Conservation (phyloP, 768 basidiomycete genomes). For the Erythrobasidium yunnanense region DNA sequence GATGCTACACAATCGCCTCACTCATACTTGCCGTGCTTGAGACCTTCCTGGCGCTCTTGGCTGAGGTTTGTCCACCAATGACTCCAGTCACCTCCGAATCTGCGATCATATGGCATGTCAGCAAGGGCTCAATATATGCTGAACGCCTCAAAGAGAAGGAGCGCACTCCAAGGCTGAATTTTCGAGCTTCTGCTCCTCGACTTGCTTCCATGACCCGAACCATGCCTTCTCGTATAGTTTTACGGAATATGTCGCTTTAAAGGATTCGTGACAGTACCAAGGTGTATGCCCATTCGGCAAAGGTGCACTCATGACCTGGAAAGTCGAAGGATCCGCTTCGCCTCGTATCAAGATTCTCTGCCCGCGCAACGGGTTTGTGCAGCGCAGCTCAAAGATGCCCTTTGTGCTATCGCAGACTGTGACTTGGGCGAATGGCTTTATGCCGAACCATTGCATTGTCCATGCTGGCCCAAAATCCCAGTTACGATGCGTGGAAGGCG, state of each 20-base stretch:
- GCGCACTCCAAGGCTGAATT: slow-evolving; percentile 12
- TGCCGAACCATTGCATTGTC: neutral
- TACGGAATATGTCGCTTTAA: neutral
- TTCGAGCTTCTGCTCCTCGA: neutral
- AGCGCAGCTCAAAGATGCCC: neutral
- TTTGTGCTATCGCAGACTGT: neutral
- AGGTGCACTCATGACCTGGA: slow-evolving; percentile 7
- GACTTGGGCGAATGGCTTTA: neutral
- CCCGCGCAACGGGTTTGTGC: slow-evolving; percentile 19
- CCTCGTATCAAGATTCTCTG: neutral
- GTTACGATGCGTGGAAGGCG: neutral
- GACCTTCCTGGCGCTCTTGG: too few species aligned
- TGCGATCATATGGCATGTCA: too few species aligned
- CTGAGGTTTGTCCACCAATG: slow-evolving; percentile 23
- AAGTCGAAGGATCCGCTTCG: neutral
- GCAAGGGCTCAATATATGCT: too few species aligned
- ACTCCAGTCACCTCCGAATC: slow-evolving; percentile 21
- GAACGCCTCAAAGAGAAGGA: too few species aligned
- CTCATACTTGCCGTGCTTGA: too few species aligned
- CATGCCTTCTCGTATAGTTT: slow-evolving; percentile 2
- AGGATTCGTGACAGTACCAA: slow-evolving; percentile 13
- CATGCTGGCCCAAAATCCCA: slow-evolving; percentile 20
- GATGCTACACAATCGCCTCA: too few species aligned
- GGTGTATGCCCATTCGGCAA: slow-evolving; percentile 14
- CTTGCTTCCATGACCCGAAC: slow-evolving; percentile 1